Percentiles rank a stretch among this genome's conserved stretches.
phyloP scores from a whole-genome alignment of 495 filamentous ascomycete genomes.

The Glarea lozoyensis region DNA sequence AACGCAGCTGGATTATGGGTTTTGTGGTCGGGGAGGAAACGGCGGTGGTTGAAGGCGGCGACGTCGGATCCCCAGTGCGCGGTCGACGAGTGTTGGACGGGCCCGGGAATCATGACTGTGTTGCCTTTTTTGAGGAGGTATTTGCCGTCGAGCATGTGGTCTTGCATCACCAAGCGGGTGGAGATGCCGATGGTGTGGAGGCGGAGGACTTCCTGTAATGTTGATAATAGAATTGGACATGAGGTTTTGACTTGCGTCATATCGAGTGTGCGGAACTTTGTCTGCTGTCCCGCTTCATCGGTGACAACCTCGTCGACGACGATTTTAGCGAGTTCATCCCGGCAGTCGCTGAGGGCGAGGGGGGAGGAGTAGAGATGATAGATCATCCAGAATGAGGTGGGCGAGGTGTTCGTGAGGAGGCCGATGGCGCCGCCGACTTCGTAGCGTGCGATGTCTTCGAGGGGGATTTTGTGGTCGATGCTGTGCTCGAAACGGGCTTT shows the following conservation, averaged over 20 bases:
- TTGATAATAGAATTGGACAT: slow-evolving; percentile 17
- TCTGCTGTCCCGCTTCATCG: neutral
- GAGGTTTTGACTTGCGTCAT: neutral
- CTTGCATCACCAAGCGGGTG: slow-evolving; percentile 32
- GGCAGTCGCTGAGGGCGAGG: slow-evolving; percentile 21
- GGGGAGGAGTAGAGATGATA: slow-evolving; percentile 26
- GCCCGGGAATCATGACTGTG: slow-evolving; percentile 36
- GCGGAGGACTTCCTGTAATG: slow-evolving; percentile 21
- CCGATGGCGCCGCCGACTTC: slow-evolving; percentile 36
- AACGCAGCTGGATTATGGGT: slow-evolving; percentile 29
- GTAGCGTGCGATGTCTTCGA: slow-evolving; percentile 12
- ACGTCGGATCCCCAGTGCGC: slow-evolving; percentile 35
- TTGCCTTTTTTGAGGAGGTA: slow-evolving; percentile 31
- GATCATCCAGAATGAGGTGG: slow-evolving; percentile 35
- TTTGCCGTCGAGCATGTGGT: slow-evolving; percentile 19
- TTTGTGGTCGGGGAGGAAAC: slow-evolving; percentile 24
- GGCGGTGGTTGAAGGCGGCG: slow-evolving; percentile 26
- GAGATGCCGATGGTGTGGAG: slow-evolving; percentile 24
- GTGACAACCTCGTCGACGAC: neutral
- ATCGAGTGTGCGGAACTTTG: neutral
- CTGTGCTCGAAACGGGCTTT: neutral
- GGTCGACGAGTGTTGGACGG: slow-evolving; percentile 32
- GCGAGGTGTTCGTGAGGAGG: slow-evolving; percentile 36
- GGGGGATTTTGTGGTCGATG: neutral
- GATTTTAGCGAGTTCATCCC: slow-evolving; percentile 20